Conservation (phyloP, 139 green algal species). For the Chloropicon primus region DNA sequence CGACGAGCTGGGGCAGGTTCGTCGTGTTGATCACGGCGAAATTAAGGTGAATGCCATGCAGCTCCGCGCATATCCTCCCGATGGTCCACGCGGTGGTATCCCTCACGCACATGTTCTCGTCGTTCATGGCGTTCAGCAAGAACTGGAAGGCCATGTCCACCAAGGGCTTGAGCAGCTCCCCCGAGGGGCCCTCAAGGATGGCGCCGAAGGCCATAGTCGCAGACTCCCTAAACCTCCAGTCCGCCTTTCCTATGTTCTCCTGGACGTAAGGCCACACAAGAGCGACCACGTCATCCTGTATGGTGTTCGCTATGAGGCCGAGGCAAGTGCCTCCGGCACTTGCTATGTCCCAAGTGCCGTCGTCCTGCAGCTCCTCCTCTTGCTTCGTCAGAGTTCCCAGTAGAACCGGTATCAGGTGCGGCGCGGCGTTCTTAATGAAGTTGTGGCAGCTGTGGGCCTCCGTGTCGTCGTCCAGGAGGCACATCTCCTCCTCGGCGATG, state of each 20-base stretch:
- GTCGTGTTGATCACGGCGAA: slow-evolving; percentile 18
- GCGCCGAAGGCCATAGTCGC: slow-evolving; percentile 91
- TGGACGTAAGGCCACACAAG: slow-evolving; percentile 75
- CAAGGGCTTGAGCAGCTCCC: slow-evolving; percentile 40
- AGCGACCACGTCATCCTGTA: slow-evolving; percentile 59
- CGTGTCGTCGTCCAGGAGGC: slow-evolving; percentile 29
- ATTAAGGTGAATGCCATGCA: slow-evolving; percentile 44
- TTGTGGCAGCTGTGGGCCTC: slow-evolving; percentile 36
- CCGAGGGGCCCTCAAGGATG: slow-evolving; percentile 81
- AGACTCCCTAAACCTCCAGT: slow-evolving; percentile 86
- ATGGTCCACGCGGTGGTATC: slow-evolving; percentile 95
- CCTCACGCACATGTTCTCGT: slow-evolving; percentile 61
- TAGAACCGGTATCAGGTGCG: slow-evolving; percentile 76
- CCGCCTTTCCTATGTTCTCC: slow-evolving; percentile 38
- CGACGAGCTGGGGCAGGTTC: neutral
- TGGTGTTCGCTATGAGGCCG: slow-evolving; percentile 53
- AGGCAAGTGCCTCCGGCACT: slow-evolving; percentile 84
- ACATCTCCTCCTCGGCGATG: slow-evolving; percentile 64
- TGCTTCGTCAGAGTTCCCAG: slow-evolving; percentile 93
- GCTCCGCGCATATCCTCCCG: slow-evolving; percentile 84
- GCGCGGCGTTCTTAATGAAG: slow-evolving; percentile 61
- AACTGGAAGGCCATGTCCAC: slow-evolving; percentile 48
- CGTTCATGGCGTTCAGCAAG: slow-evolving; percentile 41
- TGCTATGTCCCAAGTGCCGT: slow-evolving; percentile 77
- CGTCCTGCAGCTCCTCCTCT: slow-evolving; percentile 80